Conservation (phyloP, 163 green algal genomes). For the Scenedesmus sp. region DNA sequence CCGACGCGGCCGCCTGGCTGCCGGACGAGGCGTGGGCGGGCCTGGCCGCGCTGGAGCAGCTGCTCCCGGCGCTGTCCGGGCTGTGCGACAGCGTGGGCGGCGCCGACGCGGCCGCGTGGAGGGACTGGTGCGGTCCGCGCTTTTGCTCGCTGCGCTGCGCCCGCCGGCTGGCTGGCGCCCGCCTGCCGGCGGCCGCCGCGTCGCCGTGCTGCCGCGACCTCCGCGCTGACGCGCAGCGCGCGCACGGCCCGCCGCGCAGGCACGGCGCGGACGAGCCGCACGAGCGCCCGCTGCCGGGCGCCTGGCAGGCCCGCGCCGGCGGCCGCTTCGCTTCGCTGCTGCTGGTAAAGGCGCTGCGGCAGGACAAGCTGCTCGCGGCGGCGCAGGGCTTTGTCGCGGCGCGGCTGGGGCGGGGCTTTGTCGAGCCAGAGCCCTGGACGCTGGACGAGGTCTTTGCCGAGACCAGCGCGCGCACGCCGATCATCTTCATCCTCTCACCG, state of each 20-base stretch:
- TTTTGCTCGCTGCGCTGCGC: too few species aligned
- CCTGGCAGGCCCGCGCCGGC: conserved; percentile 47
- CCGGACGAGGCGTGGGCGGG: conserved; percentile 40
- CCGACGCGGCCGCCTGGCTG: conserved; percentile 47
- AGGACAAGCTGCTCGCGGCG: conserved; percentile 73
- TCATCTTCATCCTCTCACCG: conserved; percentile 88
- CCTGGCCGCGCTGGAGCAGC: conserved; percentile 49
- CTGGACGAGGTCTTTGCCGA: conserved; percentile 84
- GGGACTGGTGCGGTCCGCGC: conserved; percentile 48
- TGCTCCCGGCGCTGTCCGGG: conserved; percentile 51
- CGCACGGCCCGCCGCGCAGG: too few species aligned
- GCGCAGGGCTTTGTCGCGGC: conserved; percentile 19
- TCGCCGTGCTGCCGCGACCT: too few species aligned
- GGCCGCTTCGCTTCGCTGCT: conserved; percentile 66
- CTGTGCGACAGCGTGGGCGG: conserved; percentile 50
- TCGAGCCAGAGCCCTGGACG: conserved; percentile 72
- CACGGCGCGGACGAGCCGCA: conserved; percentile 53
- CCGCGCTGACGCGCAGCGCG: too few species aligned
- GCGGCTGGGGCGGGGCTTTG: conserved; percentile 50
- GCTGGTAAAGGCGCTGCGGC: conserved; percentile 70
- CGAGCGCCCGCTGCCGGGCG: conserved; percentile 49
- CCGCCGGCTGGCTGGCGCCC: too few species aligned
- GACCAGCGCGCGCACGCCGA: conserved; percentile 68
- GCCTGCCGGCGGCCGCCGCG: too few species aligned
- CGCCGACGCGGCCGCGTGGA: conserved; percentile 50